These are phyloP conservation scores for Rhizophagus clarus DNA, from an alignment of 192 early-diverging fungal genomes.

Conservation along the genomic window DNA sequence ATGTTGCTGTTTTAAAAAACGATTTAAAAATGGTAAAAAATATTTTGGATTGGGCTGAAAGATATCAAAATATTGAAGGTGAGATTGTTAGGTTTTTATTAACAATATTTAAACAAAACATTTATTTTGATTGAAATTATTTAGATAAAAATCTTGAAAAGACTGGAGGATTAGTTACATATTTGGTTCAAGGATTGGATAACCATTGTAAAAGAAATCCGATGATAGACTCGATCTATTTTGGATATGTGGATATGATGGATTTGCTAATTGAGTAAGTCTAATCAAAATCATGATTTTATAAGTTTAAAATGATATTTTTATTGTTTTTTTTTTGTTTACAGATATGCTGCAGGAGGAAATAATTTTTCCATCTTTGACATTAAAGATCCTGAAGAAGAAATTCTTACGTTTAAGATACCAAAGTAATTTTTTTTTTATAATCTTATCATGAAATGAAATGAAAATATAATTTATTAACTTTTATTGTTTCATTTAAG, in stretches of 20 bases:
- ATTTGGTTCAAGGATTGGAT: neutral
- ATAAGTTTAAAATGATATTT: neutral
- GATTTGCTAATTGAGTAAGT: slow-evolving; percentile 24
- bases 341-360: slow-evolving; percentile 11
- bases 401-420: neutral
- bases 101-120: neutral
- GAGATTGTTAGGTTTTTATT: neutral
- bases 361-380: slow-evolving; percentile 15
- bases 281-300: no score
- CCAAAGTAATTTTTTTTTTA: neutral
- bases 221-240: neutral
- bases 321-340: neutral
- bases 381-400: neutral
- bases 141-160: neutral
- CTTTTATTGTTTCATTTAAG: neutral
- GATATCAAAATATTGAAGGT: neutral
- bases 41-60: neutral
- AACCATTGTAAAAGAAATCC: neutral
- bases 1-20: neutral
- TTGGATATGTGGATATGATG: slow-evolving; percentile 6
- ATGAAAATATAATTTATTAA: neutral
- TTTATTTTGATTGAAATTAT: neutral
- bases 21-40: neutral
- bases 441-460: neutral
- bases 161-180: neutral